Percentiles rank a stretch among this genome's conserved stretches.
phyloP scores from a whole-genome alignment of 2,329 filamentous ascomycete species.

The Trichoderma simmonsii region DNA sequence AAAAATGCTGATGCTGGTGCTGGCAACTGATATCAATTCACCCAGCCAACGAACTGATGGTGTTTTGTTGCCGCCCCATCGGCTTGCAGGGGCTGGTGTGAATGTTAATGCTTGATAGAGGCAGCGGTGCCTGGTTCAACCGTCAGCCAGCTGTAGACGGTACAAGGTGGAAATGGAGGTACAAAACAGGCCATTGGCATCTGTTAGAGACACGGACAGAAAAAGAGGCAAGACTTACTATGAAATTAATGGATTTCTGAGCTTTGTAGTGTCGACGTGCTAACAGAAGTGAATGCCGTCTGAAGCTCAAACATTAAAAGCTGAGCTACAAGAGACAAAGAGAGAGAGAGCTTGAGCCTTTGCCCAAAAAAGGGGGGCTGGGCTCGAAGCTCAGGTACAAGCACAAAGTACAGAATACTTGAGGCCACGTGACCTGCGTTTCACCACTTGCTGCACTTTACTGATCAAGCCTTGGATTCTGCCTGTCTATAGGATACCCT shows the following conservation, averaged over 20 bases:
- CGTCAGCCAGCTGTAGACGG: not conserved
- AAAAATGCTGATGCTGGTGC: not conserved
- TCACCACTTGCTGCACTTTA: not conserved
- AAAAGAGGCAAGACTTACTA: not conserved
- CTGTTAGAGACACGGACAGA: not conserved
- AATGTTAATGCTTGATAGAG: constrained; percentile 12
- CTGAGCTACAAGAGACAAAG: not conserved
- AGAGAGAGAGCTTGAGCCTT: constrained; percentile 9
- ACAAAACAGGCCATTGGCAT: not conserved
- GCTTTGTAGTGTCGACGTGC: not conserved
- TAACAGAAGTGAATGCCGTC: constrained; percentile 18
- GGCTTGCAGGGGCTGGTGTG: not conserved
- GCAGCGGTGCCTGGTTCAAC: not conserved
- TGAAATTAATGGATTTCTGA: not conserved
- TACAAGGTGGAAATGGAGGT: not conserved
- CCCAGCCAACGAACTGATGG: constrained; percentile 9
- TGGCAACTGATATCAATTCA: not conserved
- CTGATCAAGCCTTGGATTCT: not conserved
- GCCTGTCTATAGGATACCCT: not conserved
- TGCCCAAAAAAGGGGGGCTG: constrained; percentile 6
- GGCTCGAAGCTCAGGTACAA: not conserved
- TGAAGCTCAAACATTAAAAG: not conserved
- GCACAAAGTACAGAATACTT: not conserved
- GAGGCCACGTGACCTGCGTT: not conserved
- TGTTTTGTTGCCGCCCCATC: not conserved